These are phyloP conservation scores for Casuarina cunninghamiana DNA, from an alignment of 306 rosid species.

Conservation along the genomic window DNA sequence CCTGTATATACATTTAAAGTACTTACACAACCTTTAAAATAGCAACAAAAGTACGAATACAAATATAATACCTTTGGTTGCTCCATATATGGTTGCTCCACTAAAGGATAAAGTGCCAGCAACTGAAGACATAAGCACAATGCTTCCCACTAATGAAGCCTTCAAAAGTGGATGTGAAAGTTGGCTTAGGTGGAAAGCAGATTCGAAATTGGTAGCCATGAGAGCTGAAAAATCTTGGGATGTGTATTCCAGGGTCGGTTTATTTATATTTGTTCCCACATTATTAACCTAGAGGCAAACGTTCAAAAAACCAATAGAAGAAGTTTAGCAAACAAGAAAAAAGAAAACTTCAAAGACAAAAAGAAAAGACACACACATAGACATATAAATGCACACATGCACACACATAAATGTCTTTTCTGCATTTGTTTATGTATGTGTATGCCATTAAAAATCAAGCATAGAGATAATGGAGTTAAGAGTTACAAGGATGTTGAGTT, in stretches of 20 bases:
- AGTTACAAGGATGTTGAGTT: conserved; percentile 31
- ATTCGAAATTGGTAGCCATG: conserved; percentile 31
- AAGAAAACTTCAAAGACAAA: too few relatives aligned
- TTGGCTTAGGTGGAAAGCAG: conserved; percentile 33
- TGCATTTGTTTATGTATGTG: too few relatives aligned
- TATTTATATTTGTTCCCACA: neutral
- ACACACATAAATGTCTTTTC: too few relatives aligned
- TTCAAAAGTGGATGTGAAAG: conserved; percentile 42
- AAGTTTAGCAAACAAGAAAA: too few relatives aligned
- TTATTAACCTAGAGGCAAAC: neutral
- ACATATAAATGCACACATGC: conserved; percentile 24
- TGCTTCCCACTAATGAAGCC: conserved; percentile 30
- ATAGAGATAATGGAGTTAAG: neutral
- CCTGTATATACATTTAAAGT: neutral
- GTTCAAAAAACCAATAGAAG: too few relatives aligned
- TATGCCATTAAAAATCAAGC: too few relatives aligned
- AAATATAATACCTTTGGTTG: conserved; percentile 37
- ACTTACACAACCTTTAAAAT: too few relatives aligned
- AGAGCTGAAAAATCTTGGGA: conserved; percentile 18
- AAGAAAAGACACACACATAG: too few relatives aligned
- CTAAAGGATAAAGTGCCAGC: neutral
- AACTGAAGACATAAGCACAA: conserved; percentile 31
- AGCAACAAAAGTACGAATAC: conserved; percentile 11
- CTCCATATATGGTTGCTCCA: conserved; percentile 18
- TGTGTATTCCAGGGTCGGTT: conserved; percentile 12